Conservation (phyloP, 306 rosid species). For the Dalbergia oliveri region DNA sequence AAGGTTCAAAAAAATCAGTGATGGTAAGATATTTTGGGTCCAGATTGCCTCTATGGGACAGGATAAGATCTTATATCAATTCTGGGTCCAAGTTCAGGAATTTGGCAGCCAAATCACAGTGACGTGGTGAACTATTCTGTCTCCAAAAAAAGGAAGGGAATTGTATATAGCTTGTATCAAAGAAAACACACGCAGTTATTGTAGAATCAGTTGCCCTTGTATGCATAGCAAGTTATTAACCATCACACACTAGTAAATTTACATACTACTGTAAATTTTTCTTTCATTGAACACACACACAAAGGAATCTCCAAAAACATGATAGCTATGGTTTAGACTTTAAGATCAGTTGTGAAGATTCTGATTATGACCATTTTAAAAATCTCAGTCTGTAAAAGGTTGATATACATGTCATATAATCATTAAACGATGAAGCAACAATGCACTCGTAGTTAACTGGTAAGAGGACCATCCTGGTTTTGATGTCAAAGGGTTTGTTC, state of each 20-base stretch:
- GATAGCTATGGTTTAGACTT: not conserved
- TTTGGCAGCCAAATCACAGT: slow-evolving; percentile 48
- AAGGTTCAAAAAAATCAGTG: slow-evolving; percentile 72
- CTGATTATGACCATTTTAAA: not conserved
- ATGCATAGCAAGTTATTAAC: not conserved
- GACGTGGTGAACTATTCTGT: slow-evolving; percentile 24
- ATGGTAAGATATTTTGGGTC: slow-evolving; percentile 65
- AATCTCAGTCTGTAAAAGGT: not conserved
- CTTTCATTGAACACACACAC: not conserved
- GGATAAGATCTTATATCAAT: slow-evolving; percentile 60
- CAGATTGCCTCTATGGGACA: slow-evolving; percentile 63
- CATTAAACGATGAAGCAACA: not conserved
- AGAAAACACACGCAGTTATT: not conserved
- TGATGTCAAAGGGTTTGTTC: not conserved
- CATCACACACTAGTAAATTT: not conserved
- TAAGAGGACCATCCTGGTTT: too few relatives aligned
- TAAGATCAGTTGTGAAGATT: not conserved
- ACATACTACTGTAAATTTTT: not conserved
- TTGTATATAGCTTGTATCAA: slow-evolving; percentile 4
- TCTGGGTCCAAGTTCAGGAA: slow-evolving; percentile 45
- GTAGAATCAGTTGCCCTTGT: not conserved
- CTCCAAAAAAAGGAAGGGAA: not conserved
- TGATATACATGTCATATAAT: not conserved
- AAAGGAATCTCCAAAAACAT: not conserved
- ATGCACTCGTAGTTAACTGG: not conserved